phyloP scores from a whole-genome alignment of 2,329 filamentous ascomycete species.

The Aspergillus ochraceus region DNA sequence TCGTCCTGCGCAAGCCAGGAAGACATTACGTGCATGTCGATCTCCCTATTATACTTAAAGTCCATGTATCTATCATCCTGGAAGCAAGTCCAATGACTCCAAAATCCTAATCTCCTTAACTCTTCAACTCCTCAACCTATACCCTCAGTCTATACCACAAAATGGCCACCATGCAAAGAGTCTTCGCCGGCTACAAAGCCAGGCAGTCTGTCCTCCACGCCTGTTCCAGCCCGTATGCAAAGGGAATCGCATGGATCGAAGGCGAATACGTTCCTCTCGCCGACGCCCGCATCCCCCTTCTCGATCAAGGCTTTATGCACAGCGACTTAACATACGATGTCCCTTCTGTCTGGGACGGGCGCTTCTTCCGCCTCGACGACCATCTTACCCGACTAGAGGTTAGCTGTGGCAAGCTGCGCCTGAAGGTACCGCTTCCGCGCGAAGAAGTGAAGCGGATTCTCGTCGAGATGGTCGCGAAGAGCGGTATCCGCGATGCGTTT shows the following conservation, averaged over 20 bases:
- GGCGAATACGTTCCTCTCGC: constrained; percentile 46
- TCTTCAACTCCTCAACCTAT: not conserved
- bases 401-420: constrained; percentile 49
- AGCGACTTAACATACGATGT: constrained; percentile 57
- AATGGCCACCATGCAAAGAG: constrained; percentile 48
- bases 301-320: constrained; percentile 56
- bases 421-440: constrained; percentile 43
- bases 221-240: constrained; percentile 42
- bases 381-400: constrained; percentile 48
- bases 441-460: constrained; percentile 44
- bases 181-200: constrained; percentile 42
- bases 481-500: constrained; percentile 52
- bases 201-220: constrained; percentile 32
- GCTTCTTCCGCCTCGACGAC: constrained; percentile 54
- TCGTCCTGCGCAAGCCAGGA: not conserved
- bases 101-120: not conserved
- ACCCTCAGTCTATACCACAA: not conserved
- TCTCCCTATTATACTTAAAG: not conserved
- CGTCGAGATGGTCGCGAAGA: constrained; percentile 48
- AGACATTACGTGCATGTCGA: not conserved
- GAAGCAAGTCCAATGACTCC: not conserved
- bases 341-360: constrained; percentile 53
- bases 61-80: not conserved
- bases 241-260: constrained; percentile 51
- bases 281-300: constrained; percentile 51